These are phyloP conservation scores for Laburnicola sp. DNA, from an alignment of 2,329 filamentous ascomycete genomes.

Conservation along the genomic window DNA sequence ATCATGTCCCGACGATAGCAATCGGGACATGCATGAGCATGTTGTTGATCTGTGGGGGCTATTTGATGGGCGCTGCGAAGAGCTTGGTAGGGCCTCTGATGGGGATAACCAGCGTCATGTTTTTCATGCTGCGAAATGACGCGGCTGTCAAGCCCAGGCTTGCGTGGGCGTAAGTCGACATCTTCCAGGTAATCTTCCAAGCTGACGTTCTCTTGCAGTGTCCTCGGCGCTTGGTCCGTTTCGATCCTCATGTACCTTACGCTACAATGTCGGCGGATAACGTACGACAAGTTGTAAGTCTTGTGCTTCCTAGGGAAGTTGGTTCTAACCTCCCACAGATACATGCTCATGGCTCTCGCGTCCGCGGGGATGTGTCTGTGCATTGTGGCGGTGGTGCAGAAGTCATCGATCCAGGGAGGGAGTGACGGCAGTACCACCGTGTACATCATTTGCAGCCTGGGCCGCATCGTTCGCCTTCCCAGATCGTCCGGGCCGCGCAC, in stretches of 20 bases:
- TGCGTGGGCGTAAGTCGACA: conserved; percentile 25
- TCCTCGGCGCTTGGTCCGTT: conserved; percentile 18
- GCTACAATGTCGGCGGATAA: conserved; percentile 15
- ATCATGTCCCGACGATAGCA: neutral
- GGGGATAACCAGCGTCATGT: conserved; percentile 26
- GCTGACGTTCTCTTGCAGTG: conserved; percentile 1
- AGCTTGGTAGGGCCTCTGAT: conserved; percentile 17
- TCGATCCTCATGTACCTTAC: conserved; percentile 15
- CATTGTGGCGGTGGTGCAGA: conserved; percentile 22
- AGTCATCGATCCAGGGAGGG: conserved; percentile 17
- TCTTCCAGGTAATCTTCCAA: neutral
- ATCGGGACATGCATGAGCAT: conserved; percentile 1
- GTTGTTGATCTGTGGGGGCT: conserved; percentile 1
- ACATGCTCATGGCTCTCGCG: conserved; percentile 17
- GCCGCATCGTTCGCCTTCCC: conserved; percentile 23
- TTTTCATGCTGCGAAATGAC: conserved; percentile 27
- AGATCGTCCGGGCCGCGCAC: conserved; percentile 1
- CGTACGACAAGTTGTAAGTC: conserved; percentile 17
- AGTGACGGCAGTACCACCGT: conserved; percentile 24
- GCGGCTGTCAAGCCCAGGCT: conserved; percentile 15
- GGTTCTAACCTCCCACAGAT: conserved; percentile 7
- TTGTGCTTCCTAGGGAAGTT: neutral
- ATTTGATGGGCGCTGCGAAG: neutral
- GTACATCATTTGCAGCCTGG: conserved; percentile 25
- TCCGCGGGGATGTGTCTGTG: conserved; percentile 18